Evolutionary conservation across 495 filamentous ascomycete species (phyloP).

Genomic region (Aspergillus asperescens): DNA sequence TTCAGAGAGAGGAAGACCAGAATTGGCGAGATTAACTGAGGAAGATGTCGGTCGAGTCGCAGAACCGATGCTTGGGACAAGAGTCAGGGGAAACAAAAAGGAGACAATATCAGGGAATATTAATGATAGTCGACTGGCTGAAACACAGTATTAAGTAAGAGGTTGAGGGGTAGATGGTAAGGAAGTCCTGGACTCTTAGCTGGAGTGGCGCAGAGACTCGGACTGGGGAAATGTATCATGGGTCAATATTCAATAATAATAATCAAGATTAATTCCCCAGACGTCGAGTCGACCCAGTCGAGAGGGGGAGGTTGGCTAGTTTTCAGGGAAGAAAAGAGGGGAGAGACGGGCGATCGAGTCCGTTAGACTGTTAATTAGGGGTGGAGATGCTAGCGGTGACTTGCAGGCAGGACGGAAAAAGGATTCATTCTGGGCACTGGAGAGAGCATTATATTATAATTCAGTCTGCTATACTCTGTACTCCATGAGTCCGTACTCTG

Average conservation of each 20-base stretch:
- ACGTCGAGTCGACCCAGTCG: neutral
- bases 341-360: constrained; percentile 5
- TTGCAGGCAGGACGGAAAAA: constrained; percentile 12
- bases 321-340: constrained; percentile 12
- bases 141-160: constrained; percentile 4
- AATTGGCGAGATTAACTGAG: constrained; percentile 7
- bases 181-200: neutral
- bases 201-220: neutral
- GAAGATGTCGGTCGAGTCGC: constrained; percentile 10
- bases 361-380: constrained; percentile 1
- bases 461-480: neutral
- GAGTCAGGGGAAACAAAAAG: neutral
- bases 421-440: neutral
- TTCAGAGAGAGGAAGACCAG: neutral
- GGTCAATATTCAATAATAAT: neutral
- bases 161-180: neutral
- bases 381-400: constrained; percentile 22
- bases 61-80: neutral
- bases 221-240: neutral
- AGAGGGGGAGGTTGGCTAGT: constrained; percentile 3
- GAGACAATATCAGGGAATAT: constrained; percentile 1
- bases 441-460: neutral
- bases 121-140: constrained; percentile 2
- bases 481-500: neutral
- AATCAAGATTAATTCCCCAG: constrained; percentile 3